Conservation (phyloP, 768 basidiomycete species). For the Auriscalpium vulgare region DNA sequence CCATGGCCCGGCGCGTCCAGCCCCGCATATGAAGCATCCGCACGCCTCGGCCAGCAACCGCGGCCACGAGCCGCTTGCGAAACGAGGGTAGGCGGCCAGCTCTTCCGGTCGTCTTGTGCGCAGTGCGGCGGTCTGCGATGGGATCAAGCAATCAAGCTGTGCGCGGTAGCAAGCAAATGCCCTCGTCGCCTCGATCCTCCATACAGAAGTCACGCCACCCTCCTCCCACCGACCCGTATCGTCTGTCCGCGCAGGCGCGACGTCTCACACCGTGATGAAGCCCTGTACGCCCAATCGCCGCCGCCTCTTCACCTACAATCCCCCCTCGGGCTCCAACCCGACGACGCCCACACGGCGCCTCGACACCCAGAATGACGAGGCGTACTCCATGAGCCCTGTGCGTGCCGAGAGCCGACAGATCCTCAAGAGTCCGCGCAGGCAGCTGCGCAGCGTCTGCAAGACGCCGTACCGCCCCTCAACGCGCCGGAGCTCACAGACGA, state of each 20-base stretch:
- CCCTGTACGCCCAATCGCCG: conserved; percentile 41
- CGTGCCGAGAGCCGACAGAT: conserved; percentile 74
- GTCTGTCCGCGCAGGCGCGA: conserved; percentile 29
- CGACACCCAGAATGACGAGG: conserved; percentile 80
- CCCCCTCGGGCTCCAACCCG: conserved; percentile 46
- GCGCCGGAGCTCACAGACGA: conserved; percentile 97
- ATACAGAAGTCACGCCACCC: conserved; percentile 70
- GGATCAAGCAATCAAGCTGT: no score
- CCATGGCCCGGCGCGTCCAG: no score
- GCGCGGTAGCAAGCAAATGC: conserved; percentile 86
- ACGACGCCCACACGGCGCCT: conserved; percentile 51
- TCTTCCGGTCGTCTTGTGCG: no score
- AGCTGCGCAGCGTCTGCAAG: conserved; percentile 79
- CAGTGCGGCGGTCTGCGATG: no score
- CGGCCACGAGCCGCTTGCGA: no score
- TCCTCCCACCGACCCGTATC: conserved; percentile 57
- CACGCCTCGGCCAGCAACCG: no score
- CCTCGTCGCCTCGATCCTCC: conserved; percentile 68
- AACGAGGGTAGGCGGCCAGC: no score
- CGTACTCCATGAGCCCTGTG: conserved; percentile 87
- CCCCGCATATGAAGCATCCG: no score
- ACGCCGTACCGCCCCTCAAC: conserved; percentile 94
- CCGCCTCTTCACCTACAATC: conserved; percentile 62
- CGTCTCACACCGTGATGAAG: conserved; percentile 19
- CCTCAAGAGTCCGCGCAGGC: conserved; percentile 76